Base-by-base conservation (phyloP, 208 protist species). In the Leptomonas seymouri region DNA sequence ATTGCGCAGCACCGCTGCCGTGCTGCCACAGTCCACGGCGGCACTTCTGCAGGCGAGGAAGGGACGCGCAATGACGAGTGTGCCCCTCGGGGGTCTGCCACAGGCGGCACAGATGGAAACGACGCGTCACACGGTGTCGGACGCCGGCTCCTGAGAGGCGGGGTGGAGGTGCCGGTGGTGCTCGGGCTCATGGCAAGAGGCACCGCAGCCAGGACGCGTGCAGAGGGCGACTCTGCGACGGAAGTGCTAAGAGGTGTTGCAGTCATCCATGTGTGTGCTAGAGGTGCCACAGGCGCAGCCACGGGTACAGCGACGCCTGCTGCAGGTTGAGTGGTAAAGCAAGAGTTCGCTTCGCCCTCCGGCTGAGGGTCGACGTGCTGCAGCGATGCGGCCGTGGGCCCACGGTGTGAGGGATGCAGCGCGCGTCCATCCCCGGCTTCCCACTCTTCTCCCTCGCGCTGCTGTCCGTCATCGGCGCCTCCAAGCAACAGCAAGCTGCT, bases 1-100 rank as follows among this genome's bases (percentile, higher is more conserved):
- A 48, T 57, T 30, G 61, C 61, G 16, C 61, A 67, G 48, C 59
- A 65, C 30, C 59, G 42, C 31, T 3, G 45, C 16, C 23, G 58
- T 2, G n/a, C 4, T 9, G 58, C 18, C 28, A 44, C 15, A 0
- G 27, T 21, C 3, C 23, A 23, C 28, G 18, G 1, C 44, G 44
- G 11, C 8, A 41, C 3, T 18, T 41, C 44, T 18, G n/a, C 4
- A 0, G 44, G 44, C 3, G 58, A 23, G 16, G 44, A 8, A 44
- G 42, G 36, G 39, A 5, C 2, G 23, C 16, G 51, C 51, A 57
- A 57, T 11, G 9, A 41, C 1, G 1, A 11, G 56, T 12, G 16
- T 4, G 11, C 18, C 16, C 44, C 20, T 5, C 44, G 3, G 11
- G 3, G 44, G 12, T 48, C 44, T 4, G 12, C 44, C 44, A 48